Evolutionary conservation across 495 filamentous ascomycete genomes (phyloP).

Genomic region (Annulohypoxylon maeteangense): DNA sequence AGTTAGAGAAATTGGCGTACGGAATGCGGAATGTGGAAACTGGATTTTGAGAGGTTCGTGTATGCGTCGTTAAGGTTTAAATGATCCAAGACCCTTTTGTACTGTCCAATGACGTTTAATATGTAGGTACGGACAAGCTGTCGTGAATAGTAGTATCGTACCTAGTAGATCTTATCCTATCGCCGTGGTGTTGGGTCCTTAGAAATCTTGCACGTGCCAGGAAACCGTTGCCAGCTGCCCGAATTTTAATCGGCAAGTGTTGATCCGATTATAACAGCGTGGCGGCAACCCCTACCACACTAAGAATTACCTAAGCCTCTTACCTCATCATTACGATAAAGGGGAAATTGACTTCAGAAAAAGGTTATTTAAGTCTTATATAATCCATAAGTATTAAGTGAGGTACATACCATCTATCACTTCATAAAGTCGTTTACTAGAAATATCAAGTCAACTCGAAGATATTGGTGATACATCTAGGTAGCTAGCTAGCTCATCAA

Average conservation of each 20-base stretch:
- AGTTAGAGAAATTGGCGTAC: not conserved
- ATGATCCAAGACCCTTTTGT: constrained; percentile 19
- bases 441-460: not conserved
- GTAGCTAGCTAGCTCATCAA: not conserved
- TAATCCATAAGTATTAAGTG: not conserved
- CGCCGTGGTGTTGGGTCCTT: constrained; percentile 1
- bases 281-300: constrained; percentile 24
- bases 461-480: not conserved
- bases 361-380: not conserved
- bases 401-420: not conserved
- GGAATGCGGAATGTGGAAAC: constrained; percentile 6
- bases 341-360: not conserved
- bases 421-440: not conserved
- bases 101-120: constrained; percentile 25
- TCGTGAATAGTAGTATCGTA: constrained; percentile 18
- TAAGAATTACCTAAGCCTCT: not conserved
- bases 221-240: constrained; percentile 33
- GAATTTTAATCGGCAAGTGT: constrained; percentile 20
- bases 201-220: constrained; percentile 32
- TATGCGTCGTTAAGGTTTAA: constrained; percentile 14
- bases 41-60: constrained; percentile 6
- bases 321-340: not conserved
- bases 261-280: constrained; percentile 46
- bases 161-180: constrained; percentile 11
- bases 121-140: constrained; percentile 22